Evolutionary conservation across 129 eudicot species (phyloP), one percentile per base, ranked within the genome.

Genomic region (Arctium lappa): DNA sequence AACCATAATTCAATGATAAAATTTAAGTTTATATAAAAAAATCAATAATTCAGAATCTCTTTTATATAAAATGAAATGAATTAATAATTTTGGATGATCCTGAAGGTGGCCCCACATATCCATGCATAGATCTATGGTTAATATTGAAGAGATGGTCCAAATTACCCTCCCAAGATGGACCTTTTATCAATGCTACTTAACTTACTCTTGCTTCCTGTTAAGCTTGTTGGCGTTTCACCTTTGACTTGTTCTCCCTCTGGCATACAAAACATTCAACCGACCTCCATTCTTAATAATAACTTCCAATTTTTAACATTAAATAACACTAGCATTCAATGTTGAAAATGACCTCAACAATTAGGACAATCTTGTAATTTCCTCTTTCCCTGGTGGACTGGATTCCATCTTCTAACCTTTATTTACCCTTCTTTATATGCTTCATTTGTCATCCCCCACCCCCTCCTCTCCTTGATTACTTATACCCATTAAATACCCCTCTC

Each of bases 341-440:
- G 84, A 81, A 37, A 81, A 42, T 48, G 79, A 81, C 84, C 65
- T 73, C 84, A 81, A 60, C 18, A 72, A 32, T n/a, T 27, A 77
- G 89, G 86, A 3, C 81, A 81, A 82, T 50, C 72, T 44, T 13
- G 91, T 81, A 84, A 84, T 86, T 84, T 82, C 63, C 1, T 50
- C 27, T 5, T 78, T 37, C 32, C 56, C 53, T 74, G 29, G 40
- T 37, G 40, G 40, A 66, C 75, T 62, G 53, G 81, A 86, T 85
- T 86, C 91, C 93, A 86, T 83, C 86, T 81, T 79, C 74, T 84
- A 83, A 84, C 91, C 87, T 81, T n/a, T 65, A 81, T 22, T 22
- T 22, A 22, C 27, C 87, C 83, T 68, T 36, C 50, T 70, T 6
- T 80, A 53, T 38, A 72, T 87, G 77, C 77, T 74, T 32, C 79